These are phyloP conservation scores for Coriolopsis trogii DNA, from an alignment of 1,284 basidiomycete genomes.

Conservation along the genomic window DNA sequence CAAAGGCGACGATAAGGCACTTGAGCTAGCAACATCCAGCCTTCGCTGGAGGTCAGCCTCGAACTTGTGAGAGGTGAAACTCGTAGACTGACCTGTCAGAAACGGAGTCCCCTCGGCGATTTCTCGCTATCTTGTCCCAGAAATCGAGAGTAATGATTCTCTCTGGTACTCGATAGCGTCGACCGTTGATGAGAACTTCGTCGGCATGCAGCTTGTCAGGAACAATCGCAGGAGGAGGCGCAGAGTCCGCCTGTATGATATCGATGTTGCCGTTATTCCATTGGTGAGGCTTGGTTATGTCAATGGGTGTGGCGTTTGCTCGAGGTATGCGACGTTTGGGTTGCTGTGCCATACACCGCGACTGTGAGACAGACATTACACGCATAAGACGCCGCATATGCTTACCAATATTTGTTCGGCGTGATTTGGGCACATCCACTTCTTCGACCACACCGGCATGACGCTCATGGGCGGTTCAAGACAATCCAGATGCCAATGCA, in stretches of 20 bases:
- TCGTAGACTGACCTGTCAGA: constrained; percentile 43
- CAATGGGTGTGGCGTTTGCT: constrained; percentile 65
- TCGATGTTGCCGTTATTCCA: constrained; percentile 94
- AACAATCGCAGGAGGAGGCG: constrained; percentile 32
- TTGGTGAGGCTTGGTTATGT: constrained; percentile 69
- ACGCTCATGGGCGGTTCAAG: constrained; percentile 86
- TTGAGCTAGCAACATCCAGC: constrained; percentile 39
- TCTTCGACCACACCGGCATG: constrained; percentile 86
- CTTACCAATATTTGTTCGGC: constrained; percentile 79
- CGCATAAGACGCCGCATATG: no score
- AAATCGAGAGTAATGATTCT: constrained; percentile 92
- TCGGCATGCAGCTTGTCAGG: constrained; percentile 60
- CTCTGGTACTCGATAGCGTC: constrained; percentile 94
- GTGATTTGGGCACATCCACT: constrained; percentile 99
- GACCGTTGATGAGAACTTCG: constrained; percentile 80
- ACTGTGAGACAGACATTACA: not conserved
- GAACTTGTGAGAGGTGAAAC: not conserved
- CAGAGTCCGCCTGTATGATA: constrained; percentile 70
- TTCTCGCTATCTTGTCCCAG: constrained; percentile 81
- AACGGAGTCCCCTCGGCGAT: constrained; percentile 37
- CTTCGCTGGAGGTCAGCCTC: no score
- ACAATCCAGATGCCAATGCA: constrained; percentile 98
- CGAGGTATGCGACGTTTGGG: constrained; percentile 79
- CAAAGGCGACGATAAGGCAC: constrained; percentile 67
- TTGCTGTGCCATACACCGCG: constrained; percentile 50